Base-by-base conservation (phyloP, 495 filamentous ascomycete genomes). In the Acidiella bohemica region DNA sequence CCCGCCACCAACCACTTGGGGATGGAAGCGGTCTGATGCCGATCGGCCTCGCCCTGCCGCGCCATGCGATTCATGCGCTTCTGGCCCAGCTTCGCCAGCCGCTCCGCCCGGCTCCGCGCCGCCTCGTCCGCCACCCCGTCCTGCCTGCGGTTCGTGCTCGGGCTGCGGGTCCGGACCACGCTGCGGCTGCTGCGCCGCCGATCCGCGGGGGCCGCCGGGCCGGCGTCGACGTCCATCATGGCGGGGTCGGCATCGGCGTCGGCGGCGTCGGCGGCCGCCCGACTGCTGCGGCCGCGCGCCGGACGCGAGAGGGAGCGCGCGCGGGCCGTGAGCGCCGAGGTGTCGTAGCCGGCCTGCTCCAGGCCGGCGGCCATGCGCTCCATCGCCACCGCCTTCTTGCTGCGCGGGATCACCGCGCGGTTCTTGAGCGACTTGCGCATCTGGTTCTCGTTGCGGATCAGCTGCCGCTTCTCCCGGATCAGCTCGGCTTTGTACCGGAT, bases 31-130 rank as follows among this genome's bases (percentile, higher is more conserved):
- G 78, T 77, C 36, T 78, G 79, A 65, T 96, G 92, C 57, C 90
- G 72, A 74, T 97, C 90, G 26, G 85, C 86, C 67, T 97, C 90
- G 64, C 90, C 90, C 68, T 82, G 77, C 57, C 87, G 76, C 30
- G 90, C 90, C 81, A 92, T 88, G 45, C 88, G 71, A 67, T 97
- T 96, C 86, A 92, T 95, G 77, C 84, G 84, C 72, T 86, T 84
- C 76, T 97, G 90, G 49, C 78, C 70, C 54, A 97, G 60, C 71
- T 94, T 96, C 50, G 71, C 67, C 56, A 85, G 61, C 51, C 77
- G 76, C 59, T 95, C 92, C 13, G 81, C 86, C 68, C 85, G 86
- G 18, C 64, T 72, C 45, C 84, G 71, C 22, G 70, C 65, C 28
- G 55, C 58, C 53, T 65, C 66, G 41, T 75, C 67, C 31, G 59